Evolutionary conservation across 1,284 basidiomycete genomes (phyloP).

Genomic region (Puccinia hordei): DNA sequence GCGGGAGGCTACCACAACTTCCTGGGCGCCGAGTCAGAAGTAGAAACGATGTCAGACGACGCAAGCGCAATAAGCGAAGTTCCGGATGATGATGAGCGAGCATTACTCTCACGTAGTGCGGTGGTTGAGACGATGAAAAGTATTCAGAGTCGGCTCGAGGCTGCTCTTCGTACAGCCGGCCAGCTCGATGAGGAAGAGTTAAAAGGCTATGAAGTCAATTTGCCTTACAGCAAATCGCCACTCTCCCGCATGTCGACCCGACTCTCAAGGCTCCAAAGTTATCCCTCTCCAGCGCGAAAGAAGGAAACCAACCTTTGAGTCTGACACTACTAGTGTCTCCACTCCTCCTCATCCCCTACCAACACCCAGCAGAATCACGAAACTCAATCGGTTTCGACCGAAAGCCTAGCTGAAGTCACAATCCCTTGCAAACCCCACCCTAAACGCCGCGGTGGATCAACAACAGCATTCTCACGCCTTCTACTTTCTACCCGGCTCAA

Average conservation of each 20-base stretch:
- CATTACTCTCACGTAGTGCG: conserved; percentile 46
- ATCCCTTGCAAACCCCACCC: neutral
- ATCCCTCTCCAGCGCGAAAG: conserved; percentile 34
- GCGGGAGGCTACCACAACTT: neutral
- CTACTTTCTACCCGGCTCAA: conserved; percentile 37
- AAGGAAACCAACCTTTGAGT: conserved; percentile 29
- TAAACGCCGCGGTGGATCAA: neutral
- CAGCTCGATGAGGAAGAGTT: conserved; percentile 49
- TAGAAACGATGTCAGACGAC: conserved; percentile 39
- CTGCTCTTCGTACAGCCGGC: conserved; percentile 51
- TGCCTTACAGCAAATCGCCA: neutral
- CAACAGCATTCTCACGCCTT: conserved; percentile 27
- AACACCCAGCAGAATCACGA: neutral
- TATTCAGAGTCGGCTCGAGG: conserved; percentile 53
- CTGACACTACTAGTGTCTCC: neutral
- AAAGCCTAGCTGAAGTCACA: neutral
- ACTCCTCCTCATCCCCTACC: conserved; percentile 1
- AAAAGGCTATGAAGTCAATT: conserved; percentile 33
- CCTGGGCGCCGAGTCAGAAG: conserved; percentile 4
- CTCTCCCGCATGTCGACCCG: conserved; percentile 34
- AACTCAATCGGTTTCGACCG: neutral
- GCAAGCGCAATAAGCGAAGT: conserved; percentile 21
- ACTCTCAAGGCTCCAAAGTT: conserved; percentile 41
- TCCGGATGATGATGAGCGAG: conserved; percentile 41
- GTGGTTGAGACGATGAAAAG: conserved; percentile 52